Conservation (phyloP, 2,329 filamentous ascomycete species). For the Paracoccidioides brasiliensis region DNA sequence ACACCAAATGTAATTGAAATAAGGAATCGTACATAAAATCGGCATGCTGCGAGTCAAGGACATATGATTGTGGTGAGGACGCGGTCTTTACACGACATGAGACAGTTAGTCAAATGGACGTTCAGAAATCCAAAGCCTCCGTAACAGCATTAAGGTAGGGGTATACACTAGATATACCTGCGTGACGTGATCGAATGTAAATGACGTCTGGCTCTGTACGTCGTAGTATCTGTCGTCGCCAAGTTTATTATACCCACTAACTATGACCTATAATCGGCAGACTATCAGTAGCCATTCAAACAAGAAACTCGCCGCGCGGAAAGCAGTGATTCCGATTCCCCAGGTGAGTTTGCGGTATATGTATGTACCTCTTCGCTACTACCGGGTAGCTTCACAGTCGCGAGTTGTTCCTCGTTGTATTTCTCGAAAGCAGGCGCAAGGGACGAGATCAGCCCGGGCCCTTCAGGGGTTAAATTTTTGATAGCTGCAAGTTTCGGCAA, state of each 20-base stretch:
- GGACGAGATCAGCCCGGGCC: conserved; percentile 53
- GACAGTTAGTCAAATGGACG: conserved; percentile 5
- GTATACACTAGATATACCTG: conserved; percentile 40
- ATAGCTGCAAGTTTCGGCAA: conserved; percentile 53
- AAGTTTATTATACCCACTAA: conserved; percentile 76
- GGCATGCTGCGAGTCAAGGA: conserved; percentile 59
- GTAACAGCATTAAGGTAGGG: not conserved
- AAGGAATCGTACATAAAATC: conserved; percentile 58
- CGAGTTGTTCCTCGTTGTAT: conserved; percentile 93
- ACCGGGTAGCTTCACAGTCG: conserved; percentile 78
- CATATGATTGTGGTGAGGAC: conserved; percentile 65
- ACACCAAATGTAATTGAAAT: not conserved
- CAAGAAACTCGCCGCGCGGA: not conserved
- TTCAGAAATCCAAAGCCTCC: not conserved
- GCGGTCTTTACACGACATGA: conserved; percentile 48
- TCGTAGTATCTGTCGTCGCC: conserved; percentile 80
- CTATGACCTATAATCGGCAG: conserved; percentile 34
- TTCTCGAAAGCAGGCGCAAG: conserved; percentile 76
- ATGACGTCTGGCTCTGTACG: conserved; percentile 74
- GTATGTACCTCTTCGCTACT: conserved; percentile 58
- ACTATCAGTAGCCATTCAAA: not conserved
- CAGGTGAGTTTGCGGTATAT: not conserved
- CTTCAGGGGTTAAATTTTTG: conserved; percentile 65
- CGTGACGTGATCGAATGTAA: conserved; percentile 71
- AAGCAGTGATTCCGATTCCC: not conserved